These are phyloP conservation scores for Coemansia sp. DNA, from an alignment of 192 early-diverging fungal species.

Conservation along the genomic window DNA sequence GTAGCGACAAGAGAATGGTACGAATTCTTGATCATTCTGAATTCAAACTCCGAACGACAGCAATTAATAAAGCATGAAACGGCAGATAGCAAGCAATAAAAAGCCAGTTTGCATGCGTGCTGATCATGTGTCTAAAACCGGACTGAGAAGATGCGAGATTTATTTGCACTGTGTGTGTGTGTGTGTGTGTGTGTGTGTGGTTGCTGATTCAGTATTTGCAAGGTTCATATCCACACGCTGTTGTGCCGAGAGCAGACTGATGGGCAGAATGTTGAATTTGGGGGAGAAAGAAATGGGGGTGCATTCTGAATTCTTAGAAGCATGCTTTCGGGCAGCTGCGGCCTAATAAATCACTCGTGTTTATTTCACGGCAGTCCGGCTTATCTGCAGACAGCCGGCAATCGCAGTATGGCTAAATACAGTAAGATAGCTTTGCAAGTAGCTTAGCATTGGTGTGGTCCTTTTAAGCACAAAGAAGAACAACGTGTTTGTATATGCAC, in stretches of 20 bases:
- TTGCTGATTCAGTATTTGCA: not conserved
- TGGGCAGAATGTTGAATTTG: not conserved
- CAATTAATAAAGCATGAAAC: not conserved
- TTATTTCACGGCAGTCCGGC: not conserved
- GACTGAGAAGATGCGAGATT: not conserved
- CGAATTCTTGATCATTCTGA: not conserved
- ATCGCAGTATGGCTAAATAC: not conserved
- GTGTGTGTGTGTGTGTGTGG: not conserved
- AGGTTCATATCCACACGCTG: not conserved
- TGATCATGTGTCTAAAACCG: not conserved
- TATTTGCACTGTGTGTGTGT: not conserved
- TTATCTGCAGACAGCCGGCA: not conserved
- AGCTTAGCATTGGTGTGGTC: not conserved
- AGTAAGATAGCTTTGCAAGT: too few relatives aligned
- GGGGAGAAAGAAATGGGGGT: not conserved
- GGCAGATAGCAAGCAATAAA: not conserved
- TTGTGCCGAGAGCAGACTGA: not conserved
- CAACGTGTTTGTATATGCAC: not conserved
- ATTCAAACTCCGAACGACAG: not conserved
- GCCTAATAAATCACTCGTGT: not conserved
- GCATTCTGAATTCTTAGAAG: not conserved
- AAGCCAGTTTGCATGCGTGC: not conserved
- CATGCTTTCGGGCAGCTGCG: not conserved
- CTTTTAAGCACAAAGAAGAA: not conserved
- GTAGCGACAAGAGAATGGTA: not conserved